Conservation (phyloP, 768 basidiomycete species). For the Tulasnella calospora region DNA sequence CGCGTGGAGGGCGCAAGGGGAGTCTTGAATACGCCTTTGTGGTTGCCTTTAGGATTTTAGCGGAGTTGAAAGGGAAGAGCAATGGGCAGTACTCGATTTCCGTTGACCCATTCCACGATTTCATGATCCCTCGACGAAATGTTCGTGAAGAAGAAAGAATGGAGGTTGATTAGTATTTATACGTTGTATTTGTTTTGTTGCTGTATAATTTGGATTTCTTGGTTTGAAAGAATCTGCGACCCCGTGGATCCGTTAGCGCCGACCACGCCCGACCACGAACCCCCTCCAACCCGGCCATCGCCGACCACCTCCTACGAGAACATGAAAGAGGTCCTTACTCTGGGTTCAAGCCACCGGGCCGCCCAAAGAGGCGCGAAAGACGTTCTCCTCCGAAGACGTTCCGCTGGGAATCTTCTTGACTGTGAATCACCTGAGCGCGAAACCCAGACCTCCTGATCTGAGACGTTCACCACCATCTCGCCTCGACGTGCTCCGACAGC, state of each 20-base stretch:
- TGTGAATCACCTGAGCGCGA: not conserved
- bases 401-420: not conserved
- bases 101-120: not conserved
- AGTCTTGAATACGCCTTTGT: conserved; percentile 5
- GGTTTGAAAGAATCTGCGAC: not conserved
- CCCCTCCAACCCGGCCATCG: not conserved
- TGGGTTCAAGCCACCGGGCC: not conserved
- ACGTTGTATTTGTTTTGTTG: not conserved
- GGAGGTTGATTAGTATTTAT: not conserved
- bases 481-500: not conserved
- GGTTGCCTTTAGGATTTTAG: not conserved
- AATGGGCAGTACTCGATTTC: not conserved
- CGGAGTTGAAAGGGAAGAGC: not conserved
- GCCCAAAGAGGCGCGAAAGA: not conserved
- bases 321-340: not conserved
- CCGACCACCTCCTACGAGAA: not conserved
- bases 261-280: not conserved
- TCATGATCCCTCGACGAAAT: not conserved
- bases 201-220: not conserved
- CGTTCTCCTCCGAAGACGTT: not conserved
- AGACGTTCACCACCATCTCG: not conserved
- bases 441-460: not conserved
- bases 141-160: not conserved
- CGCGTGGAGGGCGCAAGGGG: not conserved
- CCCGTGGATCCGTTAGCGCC: conserved; percentile 3